These are phyloP conservation scores for Mycena belliarum DNA, from an alignment of 768 basidiomycete species.

Conservation along the genomic window DNA sequence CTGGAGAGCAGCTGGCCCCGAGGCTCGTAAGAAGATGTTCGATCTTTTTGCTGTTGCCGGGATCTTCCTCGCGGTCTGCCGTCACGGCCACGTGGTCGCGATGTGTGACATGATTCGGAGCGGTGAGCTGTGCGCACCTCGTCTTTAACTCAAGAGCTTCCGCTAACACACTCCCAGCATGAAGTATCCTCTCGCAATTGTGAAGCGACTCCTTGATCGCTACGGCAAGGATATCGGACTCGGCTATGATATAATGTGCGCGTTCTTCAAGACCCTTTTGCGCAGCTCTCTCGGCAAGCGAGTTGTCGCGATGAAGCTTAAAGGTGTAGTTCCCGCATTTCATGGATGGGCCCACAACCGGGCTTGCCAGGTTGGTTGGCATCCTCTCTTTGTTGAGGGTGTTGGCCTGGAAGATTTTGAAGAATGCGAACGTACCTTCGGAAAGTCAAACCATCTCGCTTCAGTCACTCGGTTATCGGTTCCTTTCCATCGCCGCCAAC, in stretches of 20 bases:
- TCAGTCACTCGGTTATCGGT: constrained; percentile 17
- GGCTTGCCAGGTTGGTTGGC: constrained; percentile 26
- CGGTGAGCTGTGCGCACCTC: no score
- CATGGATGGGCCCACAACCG: constrained; percentile 31
- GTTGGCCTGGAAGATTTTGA: constrained; percentile 32
- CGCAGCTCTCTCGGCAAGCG: neutral
- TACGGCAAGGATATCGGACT: neutral
- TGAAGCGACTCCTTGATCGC: neutral
- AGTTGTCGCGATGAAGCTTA: neutral
- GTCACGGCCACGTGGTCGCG: no score
- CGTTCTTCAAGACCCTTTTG: neutral
- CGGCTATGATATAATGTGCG: neutral
- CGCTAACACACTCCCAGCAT: neutral
- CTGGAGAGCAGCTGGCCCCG: no score
- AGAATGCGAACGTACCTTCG: constrained; percentile 29
- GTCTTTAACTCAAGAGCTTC: no score
- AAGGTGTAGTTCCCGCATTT: neutral
- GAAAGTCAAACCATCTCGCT: constrained; percentile 30
- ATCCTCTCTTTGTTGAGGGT: constrained; percentile 27
- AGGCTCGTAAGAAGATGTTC: no score
- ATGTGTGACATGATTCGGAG: no score
- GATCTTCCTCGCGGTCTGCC: no score
- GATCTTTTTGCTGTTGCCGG: no score
- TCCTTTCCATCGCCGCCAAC: constrained; percentile 26
- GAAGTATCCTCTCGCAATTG: neutral